Base-by-base conservation (phyloP, 2,329 filamentous ascomycete species). In the Verticillium dahliae region DNA sequence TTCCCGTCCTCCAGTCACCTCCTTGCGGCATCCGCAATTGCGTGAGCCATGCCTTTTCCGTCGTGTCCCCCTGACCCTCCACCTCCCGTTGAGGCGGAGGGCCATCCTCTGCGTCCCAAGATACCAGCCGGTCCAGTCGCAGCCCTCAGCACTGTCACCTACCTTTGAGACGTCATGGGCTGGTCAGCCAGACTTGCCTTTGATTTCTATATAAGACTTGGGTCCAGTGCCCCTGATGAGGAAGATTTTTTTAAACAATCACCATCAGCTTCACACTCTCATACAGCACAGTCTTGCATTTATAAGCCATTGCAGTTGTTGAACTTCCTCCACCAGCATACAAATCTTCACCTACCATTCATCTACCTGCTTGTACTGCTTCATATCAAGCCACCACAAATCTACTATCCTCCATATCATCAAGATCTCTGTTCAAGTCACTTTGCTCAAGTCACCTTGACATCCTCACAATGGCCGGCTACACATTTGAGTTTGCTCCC, bases 401-500 rank as follows among this genome's bases (percentile, higher is more conserved):
- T 10, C 18, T 50, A 11, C 45, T 22, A 10, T n/a, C 11, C 22
- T 27, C 45, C 5, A 50, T 18, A 10, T 50, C 39, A 41, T 14
- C 45, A 22, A 27, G 7, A 6, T 50, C 18, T 50, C 27, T 13
- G 9, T 27, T 18, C 22, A 10, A 10, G 22, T 2, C 45, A 50
- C n/a, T 11, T 50, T 18, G 18, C 18, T 18, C 22, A 10, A 10
- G 22, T 2, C 45, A 50, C n/a, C 18, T 11, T 50, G 9, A 50
- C n/a, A 50, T 7, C 10, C 22, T 45, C 68, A 69, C 68, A 76
- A 77, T 77, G 75, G 75, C 75, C 61, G 71, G 66, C 63, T 70
- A 71, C 66, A 61, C 72, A 66, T 68, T 72, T 66, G 65, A 67
- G 59, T 67, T 71, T 67, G 67, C 64, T 66, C 67, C 71, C 63